Conservation (phyloP, 108 stramenopile species). For the Cyclostephanos tholiformis region DNA sequence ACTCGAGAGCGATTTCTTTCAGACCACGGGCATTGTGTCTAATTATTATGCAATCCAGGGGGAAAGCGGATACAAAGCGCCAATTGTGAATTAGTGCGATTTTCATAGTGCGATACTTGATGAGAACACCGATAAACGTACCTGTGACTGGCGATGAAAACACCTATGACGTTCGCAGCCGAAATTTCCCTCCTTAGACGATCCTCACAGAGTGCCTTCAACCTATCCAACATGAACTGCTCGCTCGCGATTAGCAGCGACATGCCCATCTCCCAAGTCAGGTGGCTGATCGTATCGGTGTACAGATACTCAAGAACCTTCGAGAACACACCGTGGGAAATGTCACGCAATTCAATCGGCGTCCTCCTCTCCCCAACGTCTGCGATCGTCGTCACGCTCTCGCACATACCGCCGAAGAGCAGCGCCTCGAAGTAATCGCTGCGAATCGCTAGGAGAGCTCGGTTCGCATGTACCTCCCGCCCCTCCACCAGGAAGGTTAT, state of each 20-base stretch:
- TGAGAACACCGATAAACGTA: background rate
- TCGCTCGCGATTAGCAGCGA: constrained; percentile 91
- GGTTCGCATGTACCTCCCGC: constrained; percentile 82
- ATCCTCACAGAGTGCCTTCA: constrained; percentile 93
- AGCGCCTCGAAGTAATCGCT: constrained; percentile 94
- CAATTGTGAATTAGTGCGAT: background rate
- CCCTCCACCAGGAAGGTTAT: constrained; percentile 94
- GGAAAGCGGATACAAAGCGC: background rate
- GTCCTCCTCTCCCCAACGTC: constrained; percentile 19
- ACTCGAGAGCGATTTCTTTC: constrained; percentile 91
- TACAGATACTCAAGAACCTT: constrained; percentile 94
- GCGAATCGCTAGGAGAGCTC: constrained; percentile 87
- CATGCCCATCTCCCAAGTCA: constrained; percentile 78
- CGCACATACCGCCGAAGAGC: constrained; percentile 90
- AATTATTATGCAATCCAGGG: background rate
- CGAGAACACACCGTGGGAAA: constrained; percentile 84
- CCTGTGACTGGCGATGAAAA: constrained; percentile 80
- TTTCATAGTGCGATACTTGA: background rate
- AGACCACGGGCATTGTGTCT: constrained; percentile 75
- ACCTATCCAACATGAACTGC: constrained; percentile 88
- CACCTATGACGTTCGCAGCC: constrained; percentile 77
- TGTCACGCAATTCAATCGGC: constrained; percentile 76
- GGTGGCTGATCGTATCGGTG: constrained; percentile 82
- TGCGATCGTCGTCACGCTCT: constrained; percentile 45
- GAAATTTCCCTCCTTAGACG: constrained; percentile 79